Base-by-base conservation (phyloP, 2,329 filamentous ascomycete genomes). In the Blastomyces silverae region DNA sequence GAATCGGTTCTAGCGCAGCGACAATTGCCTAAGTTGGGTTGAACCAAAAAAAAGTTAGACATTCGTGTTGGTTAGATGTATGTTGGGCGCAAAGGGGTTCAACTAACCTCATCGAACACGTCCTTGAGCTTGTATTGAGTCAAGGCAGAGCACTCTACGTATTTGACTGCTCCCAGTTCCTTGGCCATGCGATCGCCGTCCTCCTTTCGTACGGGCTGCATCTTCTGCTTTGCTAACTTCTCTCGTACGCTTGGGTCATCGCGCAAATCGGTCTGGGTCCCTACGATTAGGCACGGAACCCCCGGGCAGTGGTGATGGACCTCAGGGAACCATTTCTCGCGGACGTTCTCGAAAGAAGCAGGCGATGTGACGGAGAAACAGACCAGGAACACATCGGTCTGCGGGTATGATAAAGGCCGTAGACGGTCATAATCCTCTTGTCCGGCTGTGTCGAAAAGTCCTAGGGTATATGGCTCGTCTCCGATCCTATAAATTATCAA, bases 381-480 rank as follows among this genome's bases (percentile, higher is more conserved):
- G 72, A 99, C 92, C 66, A 99, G 89, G 82, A 99, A 97, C 70
- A 97, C 94, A 75, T 97, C 94, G 72, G 94, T 97, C 81, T 97
- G 94, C 0, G 94, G 94, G 78, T 99, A 99, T 68, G 94, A 97
- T 67, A 97, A 86, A 59, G 94, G 94, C 74, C 94, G 90, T 69
- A 99, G 87, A 73, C 94, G 89, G 79, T 99, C 94, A 81, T 97
- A 97, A 87, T 99, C 93, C 84, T 99, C 94, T 82, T 99, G 94
- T 79, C 94, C 94, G 68, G 94, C 94, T 48, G 94, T 99, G 87
- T 99, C 94, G 76, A 97, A 99, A 37, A 99, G 85, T 66, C 94
- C 94, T 59, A 99, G 85, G 20, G 94, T 99, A 79, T 97, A 97
- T 66, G 94, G 94, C 80, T 99, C 94, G 78, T 97, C 94, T 70